Evolutionary conservation across 1,284 basidiomycete genomes (phyloP), one percentile per base, ranked within the genome.

Genomic region (Trametes sp.): DNA sequence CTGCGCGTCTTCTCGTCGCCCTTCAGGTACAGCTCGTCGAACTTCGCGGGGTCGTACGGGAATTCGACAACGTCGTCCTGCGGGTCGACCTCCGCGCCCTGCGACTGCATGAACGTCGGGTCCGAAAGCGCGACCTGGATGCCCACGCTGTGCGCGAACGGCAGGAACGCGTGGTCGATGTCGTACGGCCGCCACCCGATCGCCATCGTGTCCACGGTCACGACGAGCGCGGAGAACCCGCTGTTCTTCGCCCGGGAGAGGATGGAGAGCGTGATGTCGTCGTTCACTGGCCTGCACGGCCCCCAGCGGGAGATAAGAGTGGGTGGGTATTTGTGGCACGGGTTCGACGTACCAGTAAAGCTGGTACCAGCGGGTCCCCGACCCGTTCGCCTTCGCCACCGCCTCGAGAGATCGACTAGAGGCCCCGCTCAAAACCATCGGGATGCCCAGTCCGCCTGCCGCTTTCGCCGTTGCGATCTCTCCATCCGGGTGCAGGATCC

Each of bases 351-450:
- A 84, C 88, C 89, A 92, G 74, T 95, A 95, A 9, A 95, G 82
- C 75, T 95, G 93, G 76, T 86, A 95, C 87, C 88, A 95, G 28
- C 92, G 81, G 31, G 84, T 78, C 0, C 85, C 81, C 59, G 81
- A 75, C 1, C 86, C 88, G 62, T 88, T 92, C 1, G 84, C 89
- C 58, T 80, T 75, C 5, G 86, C 92, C 1, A 93, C 87, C 38
- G 86, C 85, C 73, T 95, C 93, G 68, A 94, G 89, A 11, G 87
- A 84, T 28, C 87, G 82, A 16, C 84, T 82, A 0, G 89, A 82
- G 2, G 88, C 90, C 0, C 92, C 89, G 60, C 91, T 93, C 69
- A 94, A 80, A 66, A 89, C 84, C 69, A 87, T 86, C 0, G 91
- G 89, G 0, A 95, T 78, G 0, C 85, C 85, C 2, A 93, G 78